These are phyloP conservation scores for Leccinum brunneo-olivaceum DNA, from an alignment of 1,284 basidiomycete genomes.

Conservation along the genomic window DNA sequence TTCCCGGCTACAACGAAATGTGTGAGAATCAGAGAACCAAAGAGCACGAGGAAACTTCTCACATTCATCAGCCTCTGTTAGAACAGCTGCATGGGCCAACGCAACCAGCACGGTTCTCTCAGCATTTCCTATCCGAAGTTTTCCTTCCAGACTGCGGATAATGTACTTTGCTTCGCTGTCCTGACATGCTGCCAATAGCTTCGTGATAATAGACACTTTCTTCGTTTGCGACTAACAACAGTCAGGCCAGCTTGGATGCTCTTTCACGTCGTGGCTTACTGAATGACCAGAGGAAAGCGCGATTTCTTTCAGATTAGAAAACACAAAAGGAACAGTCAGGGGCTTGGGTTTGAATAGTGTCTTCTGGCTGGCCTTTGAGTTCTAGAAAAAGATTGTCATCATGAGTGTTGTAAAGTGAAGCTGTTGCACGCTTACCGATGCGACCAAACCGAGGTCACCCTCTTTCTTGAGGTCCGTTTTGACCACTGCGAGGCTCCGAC, in stretches of 20 bases:
- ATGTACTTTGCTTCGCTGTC: constrained; percentile 92
- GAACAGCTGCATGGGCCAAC: constrained; percentile 78
- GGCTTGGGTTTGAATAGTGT: constrained; percentile 94
- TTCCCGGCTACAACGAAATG: constrained; percentile 47
- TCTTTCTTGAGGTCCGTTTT: constrained; percentile 92
- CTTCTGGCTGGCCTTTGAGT: constrained; percentile 89
- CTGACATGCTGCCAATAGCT: constrained; percentile 88
- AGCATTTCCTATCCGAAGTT: constrained; percentile 94
- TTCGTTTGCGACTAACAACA: constrained; percentile 72
- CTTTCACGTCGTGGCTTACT: constrained; percentile 36
- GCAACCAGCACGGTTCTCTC: constrained; percentile 90
- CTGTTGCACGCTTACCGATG: constrained; percentile 54
- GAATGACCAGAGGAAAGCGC: constrained; percentile 79
- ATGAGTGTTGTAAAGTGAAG: background rate
- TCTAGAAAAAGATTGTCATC: constrained; percentile 38
- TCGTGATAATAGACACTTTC: constrained; percentile 95
- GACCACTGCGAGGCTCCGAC: constrained; percentile 74
- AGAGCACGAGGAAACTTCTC: background rate
- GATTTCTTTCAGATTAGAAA: constrained; percentile 81
- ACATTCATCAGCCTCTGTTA: constrained; percentile 72
- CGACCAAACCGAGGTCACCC: constrained; percentile 93
- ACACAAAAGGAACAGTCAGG: constrained; percentile 84
- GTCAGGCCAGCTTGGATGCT: constrained; percentile 1
- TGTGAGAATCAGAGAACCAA: constrained; percentile 2
- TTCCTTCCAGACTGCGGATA: constrained; percentile 92